Base-by-base conservation (phyloP, 208 protist species). In the Porcisia deanei region DNA sequence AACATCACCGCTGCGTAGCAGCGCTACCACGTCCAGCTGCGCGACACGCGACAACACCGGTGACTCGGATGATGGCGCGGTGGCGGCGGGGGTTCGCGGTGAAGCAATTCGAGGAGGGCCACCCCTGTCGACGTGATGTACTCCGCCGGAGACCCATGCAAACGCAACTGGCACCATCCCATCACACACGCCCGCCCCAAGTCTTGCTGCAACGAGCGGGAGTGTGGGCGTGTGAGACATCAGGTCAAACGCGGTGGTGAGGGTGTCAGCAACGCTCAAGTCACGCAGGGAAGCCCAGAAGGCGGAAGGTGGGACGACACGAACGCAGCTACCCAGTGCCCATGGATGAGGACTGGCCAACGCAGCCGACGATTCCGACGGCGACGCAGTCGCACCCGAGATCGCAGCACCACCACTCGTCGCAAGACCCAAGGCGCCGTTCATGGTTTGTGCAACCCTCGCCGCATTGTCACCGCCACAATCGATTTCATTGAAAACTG, bases 1-100 rank as follows among this genome's bases (percentile, higher is more conserved):
- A 18, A 82, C 47, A 59, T 69, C 66, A 30, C 78, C 78, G 18
- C 72, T 69, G 6, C 78, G 78, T 52, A 82, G 57, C 16, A 82
- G 30, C n/a, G 61, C 78, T 30, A 82, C 73, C 37, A 63, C 78
- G 37, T 77, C 73, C 52, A 82, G 4, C 66, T 54, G 12, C 20
- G 45, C 25, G 6, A 76, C 45, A 45, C 63, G 22, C 45, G 66
- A 71, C 30, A 43, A 49, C 18, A 71, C 25, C 12, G 47, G 58
- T 43, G 66, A 18, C n/a, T 34, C 39, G 47, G 47, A 54, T 37
- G 47, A 22, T 37, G 45, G 2, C 20, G 45, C 6, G n/a, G 47
- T 37, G 45, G 4, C 47, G 9, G 47, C 6, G 10, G 47, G 47
- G 47, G 47, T 52, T 53, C 22, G 20, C 8, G 47, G 25, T 14